Base-by-base conservation (phyloP, 2,329 filamentous ascomycete species). In the Xylaria sp. region DNA sequence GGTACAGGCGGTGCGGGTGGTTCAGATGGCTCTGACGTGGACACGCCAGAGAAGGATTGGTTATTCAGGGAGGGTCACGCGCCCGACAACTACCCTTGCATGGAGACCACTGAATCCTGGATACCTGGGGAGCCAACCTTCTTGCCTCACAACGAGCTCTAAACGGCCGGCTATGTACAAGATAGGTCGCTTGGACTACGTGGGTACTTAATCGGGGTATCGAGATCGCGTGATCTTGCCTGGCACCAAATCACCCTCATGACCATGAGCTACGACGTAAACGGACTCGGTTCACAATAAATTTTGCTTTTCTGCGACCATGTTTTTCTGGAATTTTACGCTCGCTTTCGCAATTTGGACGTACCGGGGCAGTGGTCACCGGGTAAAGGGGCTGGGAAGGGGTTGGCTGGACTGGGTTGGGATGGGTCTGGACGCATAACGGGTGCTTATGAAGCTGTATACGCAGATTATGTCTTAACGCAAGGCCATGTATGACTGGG, bases 71-170 rank as follows among this genome's bases (percentile, higher is more conserved):
- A 65, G 32, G 66, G 64, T 25, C 62, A 65, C 8, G 70, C 66
- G 52, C 73, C 70, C 1, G 66, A 68, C n/a, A 57, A 70, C 57
- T 59, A 65, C 48, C 41, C 64, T 15, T 75, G 75, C 64, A 57
- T 51, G 32, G 68, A 71, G 62, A 70, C 63, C 12, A 58, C 56
- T 44, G 2, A 63, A 66, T 8, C 66, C 62, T 76, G 70, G 70
- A 48, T 72, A 6, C 66, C 55, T 6, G 74, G 71, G 18, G 37
- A 63, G 51, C 71, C 73, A 1, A 74, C 74, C 7, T 75, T 76
- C 68, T 44, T 75, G 44, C 71, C 65, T 23, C 66, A 62, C 39
- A 59, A 72, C 50, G 73, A 73, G 66, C 65, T 73, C 37, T 73
- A 70, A 66, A 63, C n/a, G 8, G 5, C 9, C 2, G 8, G 9